Base-by-base conservation (phyloP, 192 early-diverging fungal species). In the Entrophospora sp. region DNA sequence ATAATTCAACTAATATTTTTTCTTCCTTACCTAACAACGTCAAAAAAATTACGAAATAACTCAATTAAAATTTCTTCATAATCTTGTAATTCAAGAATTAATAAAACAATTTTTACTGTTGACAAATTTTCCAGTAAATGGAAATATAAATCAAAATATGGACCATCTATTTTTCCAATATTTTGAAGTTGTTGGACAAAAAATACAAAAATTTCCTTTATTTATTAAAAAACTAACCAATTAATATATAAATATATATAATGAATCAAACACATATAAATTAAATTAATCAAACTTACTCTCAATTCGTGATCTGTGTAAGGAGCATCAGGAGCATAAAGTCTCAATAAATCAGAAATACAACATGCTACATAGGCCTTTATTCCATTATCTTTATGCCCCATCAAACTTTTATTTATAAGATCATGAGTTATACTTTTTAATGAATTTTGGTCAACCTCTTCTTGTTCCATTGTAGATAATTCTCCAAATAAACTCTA, bases 261-360 rank as follows among this genome's bases (percentile, higher is more conserved):
- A 34, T 5, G 25, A 14, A 13, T 5, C 7, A n/a, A 28, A 36
- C 35, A 37, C 38, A 25, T 14, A 52, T 5, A 27, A 22, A 9
- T 57, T 24, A 24, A 4, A 2, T 37, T 9, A 61, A 48, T 7
- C 28, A 8, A 55, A 22, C 32, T 10, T 70, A 88, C 85, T 75
- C 77, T 83, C 16, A 98, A 79, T 60, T 94, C 84, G 7, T 70
- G 72, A 49, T 88, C 82, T 44, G 63, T 81, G 73, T 95, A 96
- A 16, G 95, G 95, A 4, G 91, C 88, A 57, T 95, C 91, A 9
- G 94, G 94, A 14, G 96, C 96, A 72, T 87, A 94, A 6, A 98
- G 75, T n/a, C 93, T 81, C 38, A 98, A 81, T 0, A 96, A 77
- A 64, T 98, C 96, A 1, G 92, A 90, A 37, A 95, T 77, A 71